A percentile compares a stretch with the other conserved stretches of the same genome.
phyloP scores from a whole-genome alignment of 139 green algal genomes.

The Chlorella ohadii region DNA sequence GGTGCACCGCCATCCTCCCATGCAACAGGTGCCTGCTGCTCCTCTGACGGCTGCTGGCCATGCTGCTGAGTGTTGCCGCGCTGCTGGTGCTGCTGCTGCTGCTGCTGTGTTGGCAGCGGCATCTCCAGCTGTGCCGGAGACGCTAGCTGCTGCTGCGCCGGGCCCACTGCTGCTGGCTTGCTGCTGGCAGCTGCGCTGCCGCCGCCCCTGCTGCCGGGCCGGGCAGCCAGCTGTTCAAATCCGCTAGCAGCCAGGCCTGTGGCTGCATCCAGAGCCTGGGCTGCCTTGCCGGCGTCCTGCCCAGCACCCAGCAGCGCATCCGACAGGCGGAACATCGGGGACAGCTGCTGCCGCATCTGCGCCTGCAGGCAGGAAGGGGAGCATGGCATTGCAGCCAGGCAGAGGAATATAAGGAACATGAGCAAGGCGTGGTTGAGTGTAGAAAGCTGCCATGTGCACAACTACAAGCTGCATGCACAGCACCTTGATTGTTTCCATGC shows the following conservation, averaged over 20 bases:
- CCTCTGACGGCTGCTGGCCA: background rate
- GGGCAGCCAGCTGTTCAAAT: background rate
- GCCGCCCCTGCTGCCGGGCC: constrained; percentile 6
- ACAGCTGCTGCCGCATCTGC: constrained; percentile 32
- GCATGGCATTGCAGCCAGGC: background rate
- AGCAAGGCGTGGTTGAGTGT: no score
- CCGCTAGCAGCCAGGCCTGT: background rate
- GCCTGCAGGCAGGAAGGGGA: background rate
- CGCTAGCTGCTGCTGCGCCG: background rate
- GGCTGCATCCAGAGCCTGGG: constrained; percentile 20
- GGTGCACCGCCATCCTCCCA: no score
- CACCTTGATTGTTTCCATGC: no score
- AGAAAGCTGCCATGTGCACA: no score
- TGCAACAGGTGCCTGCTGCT: background rate
- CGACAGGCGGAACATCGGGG: constrained; percentile 30
- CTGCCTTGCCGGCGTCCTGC: background rate
- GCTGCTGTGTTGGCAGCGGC: background rate
- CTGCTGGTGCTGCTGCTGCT: background rate
- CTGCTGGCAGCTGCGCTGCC: background rate
- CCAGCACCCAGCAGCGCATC: constrained; percentile 8
- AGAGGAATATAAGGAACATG: background rate
- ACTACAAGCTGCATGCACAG: no score
- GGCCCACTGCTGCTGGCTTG: background rate
- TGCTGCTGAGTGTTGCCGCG: background rate
- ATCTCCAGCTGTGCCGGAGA: background rate